These are phyloP conservation scores for Coelastrella sp. DNA, from an alignment of 139 green algal genomes.

Conservation along the genomic window DNA sequence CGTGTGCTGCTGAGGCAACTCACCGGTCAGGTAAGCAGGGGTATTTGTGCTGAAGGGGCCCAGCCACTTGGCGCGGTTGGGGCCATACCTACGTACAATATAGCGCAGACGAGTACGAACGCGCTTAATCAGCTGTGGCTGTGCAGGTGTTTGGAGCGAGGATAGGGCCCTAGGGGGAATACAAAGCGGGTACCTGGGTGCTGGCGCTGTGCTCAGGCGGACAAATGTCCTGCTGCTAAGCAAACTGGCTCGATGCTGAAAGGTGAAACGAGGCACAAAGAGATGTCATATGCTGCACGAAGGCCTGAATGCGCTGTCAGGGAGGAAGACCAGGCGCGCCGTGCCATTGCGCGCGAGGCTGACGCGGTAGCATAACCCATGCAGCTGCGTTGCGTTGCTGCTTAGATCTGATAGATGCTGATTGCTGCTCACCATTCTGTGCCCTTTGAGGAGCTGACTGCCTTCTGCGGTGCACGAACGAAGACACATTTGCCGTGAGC, in stretches of 20 bases:
- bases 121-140: neutral
- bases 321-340: neutral
- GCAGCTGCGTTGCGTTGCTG: neutral
- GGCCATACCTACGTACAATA: conserved; percentile 52
- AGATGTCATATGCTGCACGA: neutral
- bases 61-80: conserved; percentile 81
- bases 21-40: conserved; percentile 72
- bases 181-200: too few species aligned
- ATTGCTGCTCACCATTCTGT: conserved; percentile 32
- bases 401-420: neutral
- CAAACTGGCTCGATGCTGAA: too few species aligned
- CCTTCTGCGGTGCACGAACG: neutral
- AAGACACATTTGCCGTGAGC: neutral
- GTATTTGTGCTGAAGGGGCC: conserved; percentile 80
- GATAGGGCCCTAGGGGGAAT: neutral
- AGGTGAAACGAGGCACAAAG: too few species aligned
- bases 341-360: too few species aligned
- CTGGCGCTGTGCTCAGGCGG: too few species aligned
- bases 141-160: neutral
- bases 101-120: neutral
- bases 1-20: conserved; percentile 57
- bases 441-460: conserved; percentile 15
- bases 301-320: neutral
- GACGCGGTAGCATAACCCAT: neutral
- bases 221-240: too few species aligned